phyloP scores from a whole-genome alignment of 371 early-diverging fungal genomes.

The Gilbertella persicaria region DNA sequence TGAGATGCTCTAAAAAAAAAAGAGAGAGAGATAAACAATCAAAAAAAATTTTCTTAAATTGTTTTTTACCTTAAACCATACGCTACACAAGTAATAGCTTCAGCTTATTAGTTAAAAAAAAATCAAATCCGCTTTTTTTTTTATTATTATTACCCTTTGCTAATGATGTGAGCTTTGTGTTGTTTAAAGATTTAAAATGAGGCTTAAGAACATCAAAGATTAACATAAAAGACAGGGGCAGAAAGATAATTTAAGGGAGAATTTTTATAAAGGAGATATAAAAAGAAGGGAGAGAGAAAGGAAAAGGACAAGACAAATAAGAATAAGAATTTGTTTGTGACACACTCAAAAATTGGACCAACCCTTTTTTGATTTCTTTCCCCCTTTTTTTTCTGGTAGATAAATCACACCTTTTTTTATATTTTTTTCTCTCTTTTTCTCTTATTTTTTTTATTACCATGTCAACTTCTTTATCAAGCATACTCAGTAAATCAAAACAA shows the following conservation, averaged over 20 bases:
- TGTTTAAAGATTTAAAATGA: constrained; percentile 22
- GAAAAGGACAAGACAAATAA: constrained; percentile 4
- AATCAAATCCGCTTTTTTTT: background rate
- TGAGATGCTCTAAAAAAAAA: constrained; percentile 13
- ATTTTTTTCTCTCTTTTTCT: constrained; percentile 8
- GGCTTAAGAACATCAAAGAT: constrained; percentile 11
- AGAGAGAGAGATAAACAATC: background rate
- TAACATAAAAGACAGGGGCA: constrained; percentile 3
- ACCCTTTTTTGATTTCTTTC: constrained; percentile 10
- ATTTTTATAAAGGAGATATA: constrained; percentile 1
- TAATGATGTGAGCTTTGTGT: constrained; percentile 12
- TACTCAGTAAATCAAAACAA: constrained; percentile 14
- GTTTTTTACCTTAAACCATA: constrained; percentile 13
- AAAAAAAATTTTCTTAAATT: background rate
- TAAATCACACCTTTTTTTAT: constrained; percentile 4
- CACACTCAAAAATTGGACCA: constrained; percentile 4
- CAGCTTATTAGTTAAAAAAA: background rate
- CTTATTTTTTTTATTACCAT: constrained; percentile 11
- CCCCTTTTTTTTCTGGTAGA: constrained; percentile 2
- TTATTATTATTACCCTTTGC: constrained; percentile 5
- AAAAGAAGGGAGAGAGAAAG: constrained; percentile 1
- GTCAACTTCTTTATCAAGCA: constrained; percentile 15
- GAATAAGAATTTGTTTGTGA: constrained; percentile 10
- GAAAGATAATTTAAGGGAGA: background rate
- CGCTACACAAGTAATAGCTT: constrained; percentile 23